Conservation (phyloP, 1,284 basidiomycete genomes). For the Ceratobasidium sp. region DNA sequence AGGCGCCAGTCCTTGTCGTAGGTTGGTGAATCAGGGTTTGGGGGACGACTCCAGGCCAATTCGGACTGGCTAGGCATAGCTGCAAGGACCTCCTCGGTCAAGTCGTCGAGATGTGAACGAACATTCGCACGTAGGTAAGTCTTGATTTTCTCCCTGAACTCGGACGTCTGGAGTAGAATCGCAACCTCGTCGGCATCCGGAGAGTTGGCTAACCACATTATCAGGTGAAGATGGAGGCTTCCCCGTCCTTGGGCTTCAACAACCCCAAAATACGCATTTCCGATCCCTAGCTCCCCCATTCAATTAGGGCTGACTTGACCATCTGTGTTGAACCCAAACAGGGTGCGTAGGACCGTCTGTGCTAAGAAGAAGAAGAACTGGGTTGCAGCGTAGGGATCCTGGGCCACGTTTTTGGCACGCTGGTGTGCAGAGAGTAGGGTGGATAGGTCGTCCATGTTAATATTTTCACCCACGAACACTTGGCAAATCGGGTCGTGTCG, state of each 20-base stretch:
- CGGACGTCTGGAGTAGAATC: not conserved
- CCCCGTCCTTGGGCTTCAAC: constrained; percentile 56
- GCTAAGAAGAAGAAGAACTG: constrained; percentile 62
- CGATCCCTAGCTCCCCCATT: constrained; percentile 51
- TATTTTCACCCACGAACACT: constrained; percentile 59
- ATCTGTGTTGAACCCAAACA: constrained; percentile 58
- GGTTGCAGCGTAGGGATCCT: constrained; percentile 59
- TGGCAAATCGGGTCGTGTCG: constrained; percentile 57
- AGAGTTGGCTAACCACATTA: constrained; percentile 52
- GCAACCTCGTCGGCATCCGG: constrained; percentile 29
- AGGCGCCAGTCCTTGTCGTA: constrained; percentile 53
- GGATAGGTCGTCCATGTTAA: constrained; percentile 58
- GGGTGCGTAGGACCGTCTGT: constrained; percentile 53
- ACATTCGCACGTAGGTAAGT: constrained; percentile 51
- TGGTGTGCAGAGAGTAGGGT: constrained; percentile 52
- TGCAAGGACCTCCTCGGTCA: constrained; percentile 20
- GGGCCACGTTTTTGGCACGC: constrained; percentile 56
- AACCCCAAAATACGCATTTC: constrained; percentile 54
- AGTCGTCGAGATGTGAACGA: constrained; percentile 52
- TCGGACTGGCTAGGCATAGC: too few relatives aligned
- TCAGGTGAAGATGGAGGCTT: constrained; percentile 55
- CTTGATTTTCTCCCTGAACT: constrained; percentile 26
- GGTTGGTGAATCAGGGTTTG: constrained; percentile 1
- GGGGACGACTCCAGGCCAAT: constrained; percentile 30
- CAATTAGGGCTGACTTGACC: constrained; percentile 47